Conservation (phyloP, 2,329 filamentous ascomycete species). For the Fusarium cyanostomum region DNA sequence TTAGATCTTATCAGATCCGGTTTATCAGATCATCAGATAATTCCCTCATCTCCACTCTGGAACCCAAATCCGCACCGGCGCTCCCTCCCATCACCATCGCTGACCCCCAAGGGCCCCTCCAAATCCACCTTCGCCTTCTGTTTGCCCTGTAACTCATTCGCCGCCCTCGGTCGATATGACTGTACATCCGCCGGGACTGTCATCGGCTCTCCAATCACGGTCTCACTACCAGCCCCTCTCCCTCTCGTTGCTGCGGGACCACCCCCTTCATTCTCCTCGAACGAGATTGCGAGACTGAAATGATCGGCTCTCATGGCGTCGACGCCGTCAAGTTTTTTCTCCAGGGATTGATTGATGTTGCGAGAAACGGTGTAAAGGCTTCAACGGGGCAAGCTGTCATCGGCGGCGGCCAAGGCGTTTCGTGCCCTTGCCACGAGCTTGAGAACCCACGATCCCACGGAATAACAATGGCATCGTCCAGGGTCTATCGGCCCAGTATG, state of each 20-base stretch:
- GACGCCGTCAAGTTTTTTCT: constrained; percentile 23
- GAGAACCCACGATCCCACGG: constrained; percentile 7
- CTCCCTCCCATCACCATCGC: neutral
- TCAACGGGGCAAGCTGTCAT: constrained; percentile 34
- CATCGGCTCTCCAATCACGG: constrained; percentile 28
- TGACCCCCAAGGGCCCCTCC: constrained; percentile 1
- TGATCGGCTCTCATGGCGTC: constrained; percentile 32
- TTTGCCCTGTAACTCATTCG: constrained; percentile 6
- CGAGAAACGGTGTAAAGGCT: constrained; percentile 19
- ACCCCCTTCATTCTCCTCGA: constrained; percentile 20
- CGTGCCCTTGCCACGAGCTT: constrained; percentile 11
- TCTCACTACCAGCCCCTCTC: constrained; percentile 4
- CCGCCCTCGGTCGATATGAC: constrained; percentile 9
- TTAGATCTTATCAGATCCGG: constrained; percentile 55
- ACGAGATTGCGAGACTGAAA: constrained; percentile 20
- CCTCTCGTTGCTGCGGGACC: constrained; percentile 15
- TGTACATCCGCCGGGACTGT: neutral
- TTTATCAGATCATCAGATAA: constrained; percentile 68
- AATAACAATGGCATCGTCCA: constrained; percentile 25
- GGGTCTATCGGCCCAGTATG: constrained; percentile 19
- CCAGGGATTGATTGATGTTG: constrained; percentile 12
- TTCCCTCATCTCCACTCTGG: constrained; percentile 51
- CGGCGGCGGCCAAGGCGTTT: constrained; percentile 23
- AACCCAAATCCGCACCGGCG: constrained; percentile 18
- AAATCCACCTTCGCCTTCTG: constrained; percentile 7